These are phyloP conservation scores for Zanthoxylum bungeanum DNA, from an alignment of 345 rosid genomes.

Conservation along the genomic window DNA sequence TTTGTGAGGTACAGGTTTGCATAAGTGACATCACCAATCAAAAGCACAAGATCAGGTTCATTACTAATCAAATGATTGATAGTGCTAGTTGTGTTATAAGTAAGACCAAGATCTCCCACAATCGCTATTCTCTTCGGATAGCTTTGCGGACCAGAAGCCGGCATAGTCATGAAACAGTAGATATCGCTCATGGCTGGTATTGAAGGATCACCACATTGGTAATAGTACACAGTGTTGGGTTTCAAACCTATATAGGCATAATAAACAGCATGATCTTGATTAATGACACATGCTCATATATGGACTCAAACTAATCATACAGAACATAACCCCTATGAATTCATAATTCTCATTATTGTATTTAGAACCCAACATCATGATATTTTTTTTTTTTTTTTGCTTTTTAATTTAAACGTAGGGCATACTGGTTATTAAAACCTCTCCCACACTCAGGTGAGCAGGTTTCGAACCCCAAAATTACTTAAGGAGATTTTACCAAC, in stretches of 20 bases:
- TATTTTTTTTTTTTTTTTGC: no score
- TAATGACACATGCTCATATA: neutral
- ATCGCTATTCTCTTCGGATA: conserved; percentile 68
- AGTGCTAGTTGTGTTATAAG: conserved; percentile 70
- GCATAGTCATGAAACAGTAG: conserved; percentile 61
- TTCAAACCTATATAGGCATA: conserved; percentile 37
- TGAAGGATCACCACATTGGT: conserved; percentile 83
- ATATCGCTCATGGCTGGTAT: conserved; percentile 52
- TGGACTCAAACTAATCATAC: neutral
- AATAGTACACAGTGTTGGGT: conserved; percentile 50
- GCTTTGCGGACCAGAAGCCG: conserved; percentile 39
- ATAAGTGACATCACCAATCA: conserved; percentile 81
- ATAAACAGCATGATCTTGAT: neutral
- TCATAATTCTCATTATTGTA: neutral
- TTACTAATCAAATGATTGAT: conserved; percentile 53
- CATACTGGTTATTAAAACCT: neutral
- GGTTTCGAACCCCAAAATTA: no score
- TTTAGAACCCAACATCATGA: neutral
- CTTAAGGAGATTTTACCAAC: neutral
- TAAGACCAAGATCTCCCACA: conserved; percentile 86
- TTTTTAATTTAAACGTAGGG: no score
- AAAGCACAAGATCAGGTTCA: conserved; percentile 74
- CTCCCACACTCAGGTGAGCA: no score
- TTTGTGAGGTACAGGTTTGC: conserved; percentile 72
- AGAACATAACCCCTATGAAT: neutral